Conservation (phyloP, 306 rosid species). For the Chamaecrista fasciculata region DNA sequence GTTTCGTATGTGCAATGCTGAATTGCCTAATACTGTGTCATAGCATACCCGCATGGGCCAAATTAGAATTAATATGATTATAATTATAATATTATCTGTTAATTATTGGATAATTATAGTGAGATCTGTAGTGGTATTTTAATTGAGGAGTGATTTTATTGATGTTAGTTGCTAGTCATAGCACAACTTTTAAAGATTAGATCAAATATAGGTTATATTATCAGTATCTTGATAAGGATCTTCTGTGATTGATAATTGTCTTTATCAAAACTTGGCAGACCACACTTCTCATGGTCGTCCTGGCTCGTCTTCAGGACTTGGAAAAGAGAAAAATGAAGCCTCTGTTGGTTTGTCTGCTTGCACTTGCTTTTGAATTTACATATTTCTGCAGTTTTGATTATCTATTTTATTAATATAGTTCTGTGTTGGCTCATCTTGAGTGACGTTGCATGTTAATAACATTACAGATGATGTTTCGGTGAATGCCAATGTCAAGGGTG, state of each 20-base stretch:
- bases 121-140: slow-evolving; percentile 5
- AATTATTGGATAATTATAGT: slow-evolving; percentile 10
- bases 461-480: slow-evolving; percentile 58
- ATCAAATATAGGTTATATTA: background rate
- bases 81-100: slow-evolving; percentile 14
- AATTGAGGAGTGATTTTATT: slow-evolving; percentile 15
- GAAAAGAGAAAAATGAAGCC: slow-evolving; percentile 47
- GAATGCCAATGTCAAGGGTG: slow-evolving; percentile 41
- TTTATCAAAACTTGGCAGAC: slow-evolving; percentile 46
- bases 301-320: slow-evolving; percentile 50
- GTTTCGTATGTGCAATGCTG: background rate
- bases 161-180: background rate
- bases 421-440: no score
- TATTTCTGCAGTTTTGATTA: slow-evolving; percentile 13
- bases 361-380: slow-evolving; percentile 2
- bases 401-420: no score
- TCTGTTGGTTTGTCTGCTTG: slow-evolving; percentile 49
- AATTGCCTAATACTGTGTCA: background rate
- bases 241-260: background rate
- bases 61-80: background rate
- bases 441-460: no score
- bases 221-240: background rate
- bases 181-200: background rate
- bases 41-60: background rate
- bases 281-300: slow-evolving; percentile 48